Base-by-base conservation (phyloP, 352 stramenopile species). In the Globisporangium orthogonon region DNA sequence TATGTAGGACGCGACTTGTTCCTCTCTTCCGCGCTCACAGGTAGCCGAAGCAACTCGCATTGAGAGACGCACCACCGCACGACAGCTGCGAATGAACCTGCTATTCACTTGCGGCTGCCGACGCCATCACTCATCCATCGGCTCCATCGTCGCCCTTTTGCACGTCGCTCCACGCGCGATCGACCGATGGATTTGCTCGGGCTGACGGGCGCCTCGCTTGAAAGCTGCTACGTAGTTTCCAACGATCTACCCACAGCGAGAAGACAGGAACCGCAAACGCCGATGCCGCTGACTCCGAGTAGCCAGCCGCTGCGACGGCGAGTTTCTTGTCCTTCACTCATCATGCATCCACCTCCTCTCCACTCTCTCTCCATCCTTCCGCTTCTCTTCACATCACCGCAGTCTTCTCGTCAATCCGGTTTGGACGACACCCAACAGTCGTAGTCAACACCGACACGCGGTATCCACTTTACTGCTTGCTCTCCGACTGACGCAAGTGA, bases 401-500 rank as follows among this genome's bases (percentile, higher is more conserved):
- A 17, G 44, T 35, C 43, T 53, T n/a, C 50, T 44, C 33, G 40
- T 31, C 17, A 18, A 30, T 48, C 35, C 56, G 18, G 43, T 14
- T 9, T 30, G 18, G n/a, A 15, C 43, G 17, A 23, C 43, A 14
- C 43, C 43, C 43, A 29, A 48, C 43, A 29, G 43, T 48, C 17
- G 18, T 30, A 46, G 39, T 52, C 23, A 53, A 33, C 43, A 48
- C 43, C 43, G 43, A 9, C 43, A 30, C 6, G 17, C n/a, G n/a
- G 43, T 7, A 6, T 29, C 17, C n/a, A 35, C 55, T 37, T 43
- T n/a, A 37, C 57, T 74, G 63, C 60, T 71, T 71, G 40, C 63
- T 53, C 53, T 61, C 59, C 45, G 50, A 61, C 60, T 82, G 68
- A 49, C 67, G 70, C 62, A 91, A 62, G 60, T 95, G 85, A 50